These are phyloP conservation scores for Penicillium bialowiezense DNA, from an alignment of 495 filamentous ascomycete genomes.

Conservation along the genomic window DNA sequence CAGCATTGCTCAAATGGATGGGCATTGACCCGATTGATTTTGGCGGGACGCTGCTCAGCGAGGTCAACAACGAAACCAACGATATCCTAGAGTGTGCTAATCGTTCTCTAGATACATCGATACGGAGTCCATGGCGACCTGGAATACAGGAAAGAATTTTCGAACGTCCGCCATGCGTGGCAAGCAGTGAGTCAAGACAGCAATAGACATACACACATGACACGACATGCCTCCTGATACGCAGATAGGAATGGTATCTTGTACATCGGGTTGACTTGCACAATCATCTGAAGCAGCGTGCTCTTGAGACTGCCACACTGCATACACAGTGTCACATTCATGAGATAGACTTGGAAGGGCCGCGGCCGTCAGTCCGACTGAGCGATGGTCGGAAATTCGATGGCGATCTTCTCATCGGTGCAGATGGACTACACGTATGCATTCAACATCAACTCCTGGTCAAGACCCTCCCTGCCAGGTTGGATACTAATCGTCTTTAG, in stretches of 20 bases:
- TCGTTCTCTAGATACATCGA: constrained; percentile 14
- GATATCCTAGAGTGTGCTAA: not conserved
- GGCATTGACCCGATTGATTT: constrained; percentile 40
- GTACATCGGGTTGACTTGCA: constrained; percentile 56
- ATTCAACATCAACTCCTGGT: not conserved
- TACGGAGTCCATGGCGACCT: constrained; percentile 18
- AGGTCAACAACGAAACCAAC: constrained; percentile 10
- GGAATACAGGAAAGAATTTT: constrained; percentile 19
- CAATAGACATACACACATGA: too few species aligned
- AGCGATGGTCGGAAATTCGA: constrained; percentile 48
- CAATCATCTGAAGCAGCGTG: constrained; percentile 39
- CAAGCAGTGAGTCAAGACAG: constrained; percentile 18
- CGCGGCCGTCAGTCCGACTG: constrained; percentile 38
- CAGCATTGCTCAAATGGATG: constrained; percentile 43
- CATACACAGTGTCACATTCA: constrained; percentile 51
- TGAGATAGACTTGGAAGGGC: constrained; percentile 39
- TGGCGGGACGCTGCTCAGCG: constrained; percentile 23
- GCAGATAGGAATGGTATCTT: constrained; percentile 31
- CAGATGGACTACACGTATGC: constrained; percentile 50
- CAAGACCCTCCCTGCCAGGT: too few species aligned
- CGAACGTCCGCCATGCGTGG: constrained; percentile 15
- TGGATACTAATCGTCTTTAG: constrained; percentile 9
- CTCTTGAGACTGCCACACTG: constrained; percentile 39
- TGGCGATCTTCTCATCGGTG: constrained; percentile 57
- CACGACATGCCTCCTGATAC: too few species aligned